Evolutionary conservation across 2,329 filamentous ascomycete species (phyloP), one percentile per base, ranked within the genome.

Genomic region (Phaeosphaeriaceae sp.): DNA sequence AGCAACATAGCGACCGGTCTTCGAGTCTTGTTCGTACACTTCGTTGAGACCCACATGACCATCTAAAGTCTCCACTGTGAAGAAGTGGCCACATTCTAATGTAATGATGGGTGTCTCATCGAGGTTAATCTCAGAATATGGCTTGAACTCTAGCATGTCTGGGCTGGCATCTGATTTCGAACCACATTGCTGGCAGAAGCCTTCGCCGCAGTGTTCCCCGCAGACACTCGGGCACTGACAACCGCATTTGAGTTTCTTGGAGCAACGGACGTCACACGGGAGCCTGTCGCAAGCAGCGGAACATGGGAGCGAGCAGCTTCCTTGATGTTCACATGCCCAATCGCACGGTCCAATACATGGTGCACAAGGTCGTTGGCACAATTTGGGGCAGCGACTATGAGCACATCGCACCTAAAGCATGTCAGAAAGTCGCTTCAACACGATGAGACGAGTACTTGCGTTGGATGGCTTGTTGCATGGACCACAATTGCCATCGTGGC

Each of bases 241-340:
- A 1, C 70, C 70, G 19, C 74, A 78, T 1, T 48, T 43, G 28
- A 77, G 60, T 2, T 60, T 13, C 26, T 68, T 71, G 0, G 64
- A 55, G 56, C 75, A 77, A 9, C 74, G 67, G 35, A 67, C 50
- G 21, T 70, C 53, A 54, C 74, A 78, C 2, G 75, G 75, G 1
- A 78, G 57, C 2, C 69, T 49, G 42, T 71, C 66, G 49, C 72
- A 78, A 0, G 73, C 73, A 2, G 67, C 69, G 3, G 75, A 68
- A 54, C 78, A 80, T 3, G 72, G 76, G 64, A 78, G 74, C 0
- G 65, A 67, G 49, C 78, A 80, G 5, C 51, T 9, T 28, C 65
- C 66, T 49, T 67, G 61, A 53, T 81, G 78, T 23, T 67, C 64
- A 49, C 78, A 81, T 9, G 60, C 49, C 66, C 76, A 77, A 1